phyloP scores from a whole-genome alignment of 768 basidiomycete genomes.

The Auricularia cornea region DNA sequence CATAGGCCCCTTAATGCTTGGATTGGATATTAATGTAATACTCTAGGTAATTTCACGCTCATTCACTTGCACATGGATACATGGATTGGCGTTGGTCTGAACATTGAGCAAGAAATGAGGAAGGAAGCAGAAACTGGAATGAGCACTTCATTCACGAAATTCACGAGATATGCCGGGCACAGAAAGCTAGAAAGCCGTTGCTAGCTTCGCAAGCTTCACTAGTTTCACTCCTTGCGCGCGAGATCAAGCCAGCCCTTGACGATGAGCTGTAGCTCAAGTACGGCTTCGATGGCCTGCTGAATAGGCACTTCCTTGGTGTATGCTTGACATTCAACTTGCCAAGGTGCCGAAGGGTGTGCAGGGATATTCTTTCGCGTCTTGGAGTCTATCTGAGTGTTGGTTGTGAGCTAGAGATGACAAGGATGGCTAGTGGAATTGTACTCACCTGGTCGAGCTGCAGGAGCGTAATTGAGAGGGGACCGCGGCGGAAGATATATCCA shows the following conservation, averaged over 20 bases:
- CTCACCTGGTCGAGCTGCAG: slow-evolving; percentile 76
- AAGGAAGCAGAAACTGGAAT: no score
- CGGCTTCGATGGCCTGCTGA: slow-evolving; percentile 59
- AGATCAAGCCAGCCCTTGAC: slow-evolving; percentile 82
- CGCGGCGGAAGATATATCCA: slow-evolving; percentile 69
- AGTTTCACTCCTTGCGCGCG: slow-evolving; percentile 63
- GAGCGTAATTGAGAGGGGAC: slow-evolving; percentile 66
- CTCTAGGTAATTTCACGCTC: neutral
- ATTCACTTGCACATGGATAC: no score
- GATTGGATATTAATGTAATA: neutral
- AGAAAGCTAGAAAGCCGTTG: no score
- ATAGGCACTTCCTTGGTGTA: slow-evolving; percentile 69
- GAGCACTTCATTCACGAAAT: no score
- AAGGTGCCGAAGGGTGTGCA: slow-evolving; percentile 71
- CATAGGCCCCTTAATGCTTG: no score
- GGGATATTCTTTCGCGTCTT: slow-evolving; percentile 69
- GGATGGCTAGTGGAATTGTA: no score
- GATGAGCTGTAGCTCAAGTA: slow-evolving; percentile 70
- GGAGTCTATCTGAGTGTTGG: slow-evolving; percentile 61
- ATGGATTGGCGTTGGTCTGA: no score
- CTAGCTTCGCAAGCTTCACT: no score
- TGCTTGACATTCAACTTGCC: slow-evolving; percentile 77
- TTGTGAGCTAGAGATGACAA: neutral
- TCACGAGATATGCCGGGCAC: no score
- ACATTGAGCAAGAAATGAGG: no score